Percentiles rank a stretch among this genome's conserved stretches.
phyloP scores from a whole-genome alignment of 345 rosid genomes.

The Salix koriyanagi region DNA sequence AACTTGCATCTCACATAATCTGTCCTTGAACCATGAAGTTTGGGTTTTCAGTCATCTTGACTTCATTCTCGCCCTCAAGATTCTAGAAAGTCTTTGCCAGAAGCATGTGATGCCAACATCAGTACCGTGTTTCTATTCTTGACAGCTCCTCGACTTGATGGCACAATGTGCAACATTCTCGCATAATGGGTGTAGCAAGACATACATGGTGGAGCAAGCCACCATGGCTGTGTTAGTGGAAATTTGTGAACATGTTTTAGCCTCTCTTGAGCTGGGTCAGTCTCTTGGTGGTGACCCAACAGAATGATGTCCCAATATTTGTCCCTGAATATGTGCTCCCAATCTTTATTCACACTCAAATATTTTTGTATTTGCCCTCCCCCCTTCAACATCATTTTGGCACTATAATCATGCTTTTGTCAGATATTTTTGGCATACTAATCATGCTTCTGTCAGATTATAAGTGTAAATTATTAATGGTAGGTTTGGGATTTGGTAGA shows the following conservation, averaged over 20 bases:
- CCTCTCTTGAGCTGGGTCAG: neutral
- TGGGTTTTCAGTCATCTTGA: neutral
- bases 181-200: too few relatives aligned
- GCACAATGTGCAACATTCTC: neutral
- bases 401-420: neutral
- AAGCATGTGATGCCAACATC: neutral
- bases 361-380: neutral
- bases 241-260: neutral
- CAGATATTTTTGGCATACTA: neutral
- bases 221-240: neutral
- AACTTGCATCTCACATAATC: constrained; percentile 19
- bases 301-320: neutral
- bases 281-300: neutral
- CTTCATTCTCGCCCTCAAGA: neutral
- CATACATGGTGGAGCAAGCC: neutral
- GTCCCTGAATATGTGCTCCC: neutral
- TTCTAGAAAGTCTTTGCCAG: neutral
- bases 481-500: neutral
- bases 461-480: neutral
- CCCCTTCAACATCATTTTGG: neutral
- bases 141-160: neutral
- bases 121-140: neutral
- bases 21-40: neutral
- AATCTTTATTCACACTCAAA: neutral
- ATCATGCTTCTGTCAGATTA: neutral